phyloP scores from a whole-genome alignment of 345 rosid species.

The Dipteronia dyeriana region DNA sequence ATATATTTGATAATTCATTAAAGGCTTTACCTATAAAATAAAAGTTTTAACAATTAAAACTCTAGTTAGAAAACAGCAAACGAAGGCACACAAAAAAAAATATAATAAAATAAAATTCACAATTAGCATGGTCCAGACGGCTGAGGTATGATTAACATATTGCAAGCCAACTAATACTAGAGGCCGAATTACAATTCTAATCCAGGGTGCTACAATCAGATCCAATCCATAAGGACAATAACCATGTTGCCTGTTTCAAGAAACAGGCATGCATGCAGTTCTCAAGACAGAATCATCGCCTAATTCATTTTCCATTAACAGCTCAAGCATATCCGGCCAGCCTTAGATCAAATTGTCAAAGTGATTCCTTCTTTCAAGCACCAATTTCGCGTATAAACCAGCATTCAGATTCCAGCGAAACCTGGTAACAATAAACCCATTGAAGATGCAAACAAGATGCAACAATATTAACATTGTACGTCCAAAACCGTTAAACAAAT shows the following conservation, averaged over 20 bases:
- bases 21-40: too few species aligned
- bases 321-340: background rate
- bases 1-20: too few species aligned
- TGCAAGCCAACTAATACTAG: background rate
- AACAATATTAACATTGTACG: background rate
- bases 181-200: background rate
- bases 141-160: background rate
- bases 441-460: background rate
- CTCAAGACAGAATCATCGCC: background rate
- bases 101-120: background rate
- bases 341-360: background rate
- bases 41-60: too few species aligned
- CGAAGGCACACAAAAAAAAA: too few species aligned
- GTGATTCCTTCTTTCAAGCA: background rate
- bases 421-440: background rate
- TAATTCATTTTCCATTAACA: background rate
- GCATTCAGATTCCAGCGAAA: background rate
- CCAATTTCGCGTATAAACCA: background rate
- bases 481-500: background rate
- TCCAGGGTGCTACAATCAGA: background rate
- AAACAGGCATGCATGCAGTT: background rate
- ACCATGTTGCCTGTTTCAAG: background rate
- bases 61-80: too few species aligned
- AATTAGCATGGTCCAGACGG: background rate
- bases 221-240: background rate